Percentiles rank a stretch among this genome's conserved stretches.
phyloP scores from a whole-genome alignment of 108 stramenopile genomes.

The Cyclostephanos tholiformis region DNA sequence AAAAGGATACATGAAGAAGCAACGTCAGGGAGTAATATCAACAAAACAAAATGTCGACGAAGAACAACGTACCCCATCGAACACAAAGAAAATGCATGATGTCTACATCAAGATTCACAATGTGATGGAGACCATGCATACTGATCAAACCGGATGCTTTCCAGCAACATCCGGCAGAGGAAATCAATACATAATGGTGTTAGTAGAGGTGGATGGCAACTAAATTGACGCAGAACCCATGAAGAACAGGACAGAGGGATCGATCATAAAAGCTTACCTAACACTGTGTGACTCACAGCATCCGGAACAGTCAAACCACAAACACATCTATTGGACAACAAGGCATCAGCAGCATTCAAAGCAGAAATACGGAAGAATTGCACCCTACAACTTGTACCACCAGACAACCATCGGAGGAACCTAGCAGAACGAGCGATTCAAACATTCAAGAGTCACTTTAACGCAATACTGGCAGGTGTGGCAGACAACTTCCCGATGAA shows the following conservation, averaged over 20 bases:
- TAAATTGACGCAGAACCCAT: conserved; percentile 18
- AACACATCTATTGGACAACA: too few relatives aligned
- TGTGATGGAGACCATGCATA: too few relatives aligned
- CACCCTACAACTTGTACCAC: too few relatives aligned
- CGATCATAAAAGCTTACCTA: conserved; percentile 11
- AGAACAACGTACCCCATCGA: background rate
- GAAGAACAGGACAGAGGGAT: background rate
- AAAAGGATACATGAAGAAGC: conserved; percentile 26
- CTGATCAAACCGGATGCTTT: conserved; percentile 36
- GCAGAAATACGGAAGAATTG: too few relatives aligned
- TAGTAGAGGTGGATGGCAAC: conserved; percentile 10
- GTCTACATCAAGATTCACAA: conserved; percentile 1
- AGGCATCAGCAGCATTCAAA: too few relatives aligned
- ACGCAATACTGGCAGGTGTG: too few relatives aligned
- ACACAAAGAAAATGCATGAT: too few relatives aligned
- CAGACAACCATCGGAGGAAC: too few relatives aligned
- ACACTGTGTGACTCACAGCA: background rate
- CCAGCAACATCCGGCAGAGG: conserved; percentile 10
- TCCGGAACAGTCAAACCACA: too few relatives aligned
- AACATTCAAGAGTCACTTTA: too few relatives aligned
- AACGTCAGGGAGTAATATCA: conserved; percentile 23
- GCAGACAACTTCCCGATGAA: conserved; percentile 23
- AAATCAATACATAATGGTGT: conserved; percentile 15
- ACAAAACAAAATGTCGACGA: conserved; percentile 10
- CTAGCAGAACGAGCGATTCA: too few relatives aligned